Evolutionary conservation across 805 yeast genomes (phyloP), one percentile per base, ranked within the genome.

Genomic region (Cyberlindnera samutprakarnensis): DNA sequence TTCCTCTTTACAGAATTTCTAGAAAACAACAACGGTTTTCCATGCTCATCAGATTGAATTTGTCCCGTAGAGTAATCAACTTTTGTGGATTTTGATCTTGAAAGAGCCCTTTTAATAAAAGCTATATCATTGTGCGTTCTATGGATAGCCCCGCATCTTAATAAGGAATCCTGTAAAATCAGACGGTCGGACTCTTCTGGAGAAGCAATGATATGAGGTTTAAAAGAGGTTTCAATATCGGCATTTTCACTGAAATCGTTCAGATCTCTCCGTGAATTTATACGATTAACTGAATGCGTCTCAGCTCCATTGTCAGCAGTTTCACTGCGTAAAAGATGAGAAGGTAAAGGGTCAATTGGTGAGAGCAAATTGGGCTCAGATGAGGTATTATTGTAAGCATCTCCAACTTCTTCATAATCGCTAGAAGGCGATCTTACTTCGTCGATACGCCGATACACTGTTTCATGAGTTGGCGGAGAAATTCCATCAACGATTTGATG

Each of bases 121-220:
- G 33, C 36, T 7, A 46, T 14, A 17, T 40, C 44, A 7, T 14
- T 14, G 13, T 33, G 32, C 9, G 40, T 17, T 14, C 29, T 23
- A 5, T 25, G 13, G 8, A 14, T 21, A 6, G 21, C 16, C 20
- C 18, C 26, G 15, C 27, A n/a, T 31, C 27, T 25, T n/a, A 26
- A 5, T 18, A 20, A 16, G 8, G 30, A 24, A 20, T 25, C 25
- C 13, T 25, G 25, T 11, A 31, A n/a, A 9, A 16, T 23, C n/a
- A 11, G 6, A 23, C 32, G 27, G 13, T 24, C 27, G 18, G 23
- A 16, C n/a, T 25, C 33, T 11, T 31, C 33, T 7, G 33, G 13
- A 23, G 33, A 25, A 14, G 31, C 14, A 18, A 27, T 27, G 14
- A 27, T 18, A 19, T 19, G 21, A 19, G 10, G 21, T 19, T 7